Base-by-base conservation (phyloP, 352 stramenopile genomes). In the Aphanomyces cochlioides region DNA sequence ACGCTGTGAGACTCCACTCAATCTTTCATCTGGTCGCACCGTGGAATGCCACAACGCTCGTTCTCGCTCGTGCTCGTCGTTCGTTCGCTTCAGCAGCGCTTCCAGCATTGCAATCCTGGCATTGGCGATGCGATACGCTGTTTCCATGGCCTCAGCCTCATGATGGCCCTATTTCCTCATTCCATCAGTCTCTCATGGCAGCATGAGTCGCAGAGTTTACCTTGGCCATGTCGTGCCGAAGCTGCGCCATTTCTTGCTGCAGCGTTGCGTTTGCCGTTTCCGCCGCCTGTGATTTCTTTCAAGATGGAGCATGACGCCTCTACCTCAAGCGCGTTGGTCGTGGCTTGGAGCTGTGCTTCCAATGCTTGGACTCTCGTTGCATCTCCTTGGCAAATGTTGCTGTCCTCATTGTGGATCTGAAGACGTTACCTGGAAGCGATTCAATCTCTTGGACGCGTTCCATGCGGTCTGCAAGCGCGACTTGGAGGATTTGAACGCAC, bases 401-500 rank as follows among this genome's bases (percentile, higher is more conserved):
- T 28, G 28, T 28, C 28, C 28, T 28, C 50, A 4, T 37, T 34
- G 17, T 36, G 28, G 3, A 19, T 19, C 17, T 5, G 8, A 0
- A 28, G 28, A 28, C 28, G 28, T 15, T 19, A 59, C 50, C 5
- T 36, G 34, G 17, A 10, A 59, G 57, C 57, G 4, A 13, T n/a
- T 38, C 4, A 12, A 39, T 17, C 37, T 47, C 15, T 37, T 28
- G 38, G 12, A 53, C 40, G 19, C 36, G 4, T 34, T 10, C 12
- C 5, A 50, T 15, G 13, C 10, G 39, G 6, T 41, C 12, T 5
- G 63, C 21, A 37, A 56, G 36, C 3, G 64, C 47, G 7, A 38
- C 73, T 66, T 92, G 85, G 7, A 93, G 58, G 5, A 90, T 60
- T 48, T 91, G 81, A 3, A 84, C 81, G 45, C 85, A 90, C 39